Evolutionary conservation across 1,284 basidiomycete species (phyloP).

Genomic region (Sphaerobolus stellatus): DNA sequence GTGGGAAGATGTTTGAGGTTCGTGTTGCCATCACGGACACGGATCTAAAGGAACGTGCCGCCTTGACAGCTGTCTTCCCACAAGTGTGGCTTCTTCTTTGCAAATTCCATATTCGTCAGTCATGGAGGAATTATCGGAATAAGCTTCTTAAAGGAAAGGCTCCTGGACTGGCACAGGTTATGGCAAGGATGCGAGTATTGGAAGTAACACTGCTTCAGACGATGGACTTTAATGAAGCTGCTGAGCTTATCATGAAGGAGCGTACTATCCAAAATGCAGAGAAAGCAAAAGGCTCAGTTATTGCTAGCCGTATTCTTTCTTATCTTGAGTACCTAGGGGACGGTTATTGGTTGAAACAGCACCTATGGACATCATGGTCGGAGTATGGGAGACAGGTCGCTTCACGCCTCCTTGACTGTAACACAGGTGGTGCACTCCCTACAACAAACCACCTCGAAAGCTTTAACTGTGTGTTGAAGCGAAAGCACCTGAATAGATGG

Average conservation of each 20-base stretch:
- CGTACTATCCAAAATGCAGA: background rate
- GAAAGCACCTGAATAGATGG: constrained; percentile 26
- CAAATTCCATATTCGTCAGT: constrained; percentile 40
- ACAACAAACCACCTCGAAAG: constrained; percentile 43
- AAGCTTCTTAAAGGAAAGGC: constrained; percentile 1
- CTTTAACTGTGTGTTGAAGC: constrained; percentile 38
- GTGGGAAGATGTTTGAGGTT: constrained; percentile 23
- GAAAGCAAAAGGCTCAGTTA: too few species aligned
- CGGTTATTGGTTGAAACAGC: constrained; percentile 8
- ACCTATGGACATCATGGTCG: constrained; percentile 14
- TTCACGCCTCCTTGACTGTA: background rate
- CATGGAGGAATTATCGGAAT: constrained; percentile 35
- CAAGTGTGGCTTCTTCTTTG: constrained; percentile 36
- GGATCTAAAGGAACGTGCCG: constrained; percentile 34
- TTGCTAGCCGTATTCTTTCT: background rate
- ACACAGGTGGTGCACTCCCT: constrained; percentile 30
- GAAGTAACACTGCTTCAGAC: background rate
- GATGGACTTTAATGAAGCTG: background rate
- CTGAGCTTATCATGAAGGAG: background rate
- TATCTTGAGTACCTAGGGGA: constrained; percentile 17
- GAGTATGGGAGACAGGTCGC: constrained; percentile 5
- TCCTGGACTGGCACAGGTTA: constrained; percentile 19
- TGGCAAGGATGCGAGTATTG: background rate
- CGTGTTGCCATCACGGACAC: constrained; percentile 37
- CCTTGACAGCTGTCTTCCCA: constrained; percentile 30